Evolutionary conservation across 345 rosid species (phyloP).

Genomic region (Corchorus olitorius): DNA sequence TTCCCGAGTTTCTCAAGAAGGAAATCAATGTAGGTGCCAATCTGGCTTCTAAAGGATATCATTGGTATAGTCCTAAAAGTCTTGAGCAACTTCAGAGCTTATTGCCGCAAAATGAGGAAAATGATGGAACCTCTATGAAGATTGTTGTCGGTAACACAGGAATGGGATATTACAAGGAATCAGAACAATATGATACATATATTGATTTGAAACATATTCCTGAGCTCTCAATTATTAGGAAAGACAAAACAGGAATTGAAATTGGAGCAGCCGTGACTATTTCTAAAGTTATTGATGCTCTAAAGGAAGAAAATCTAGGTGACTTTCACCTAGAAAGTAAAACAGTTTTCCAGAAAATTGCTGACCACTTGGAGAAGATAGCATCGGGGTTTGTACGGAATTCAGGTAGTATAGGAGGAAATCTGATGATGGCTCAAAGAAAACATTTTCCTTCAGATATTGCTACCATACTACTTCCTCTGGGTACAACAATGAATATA

Average conservation of each 20-base stretch:
- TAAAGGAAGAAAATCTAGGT: slow-evolving; percentile 38
- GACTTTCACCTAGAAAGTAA: slow-evolving; percentile 23
- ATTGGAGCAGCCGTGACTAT: slow-evolving; percentile 82
- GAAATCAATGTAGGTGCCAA: slow-evolving; percentile 29
- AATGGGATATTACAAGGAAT: slow-evolving; percentile 70
- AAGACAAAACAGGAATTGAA: slow-evolving; percentile 50
- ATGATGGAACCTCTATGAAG: slow-evolving; percentile 31
- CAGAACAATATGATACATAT: slow-evolving; percentile 44
- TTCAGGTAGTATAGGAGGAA: slow-evolving; percentile 75
- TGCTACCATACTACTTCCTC: slow-evolving; percentile 67
- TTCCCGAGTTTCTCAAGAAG: slow-evolving; percentile 71
- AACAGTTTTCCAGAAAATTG: slow-evolving; percentile 48
- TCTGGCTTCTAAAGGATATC: slow-evolving; percentile 42
- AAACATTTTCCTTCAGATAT: slow-evolving; percentile 80
- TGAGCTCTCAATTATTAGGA: slow-evolving; percentile 55
- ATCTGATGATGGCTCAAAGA: slow-evolving; percentile 83
- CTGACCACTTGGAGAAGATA: slow-evolving; percentile 72
- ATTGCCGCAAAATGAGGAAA: slow-evolving; percentile 26
- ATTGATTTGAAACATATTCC: slow-evolving; percentile 62
- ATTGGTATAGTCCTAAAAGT: slow-evolving; percentile 56
- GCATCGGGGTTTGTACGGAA: slow-evolving; percentile 61
- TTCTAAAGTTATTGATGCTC: slow-evolving; percentile 58
- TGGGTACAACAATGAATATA: slow-evolving; percentile 49
- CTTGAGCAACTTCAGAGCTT: slow-evolving; percentile 49
- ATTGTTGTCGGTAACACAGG: slow-evolving; percentile 81